Conservation (phyloP, 495 filamentous ascomycete species). For the Neurospora sp. region DNA sequence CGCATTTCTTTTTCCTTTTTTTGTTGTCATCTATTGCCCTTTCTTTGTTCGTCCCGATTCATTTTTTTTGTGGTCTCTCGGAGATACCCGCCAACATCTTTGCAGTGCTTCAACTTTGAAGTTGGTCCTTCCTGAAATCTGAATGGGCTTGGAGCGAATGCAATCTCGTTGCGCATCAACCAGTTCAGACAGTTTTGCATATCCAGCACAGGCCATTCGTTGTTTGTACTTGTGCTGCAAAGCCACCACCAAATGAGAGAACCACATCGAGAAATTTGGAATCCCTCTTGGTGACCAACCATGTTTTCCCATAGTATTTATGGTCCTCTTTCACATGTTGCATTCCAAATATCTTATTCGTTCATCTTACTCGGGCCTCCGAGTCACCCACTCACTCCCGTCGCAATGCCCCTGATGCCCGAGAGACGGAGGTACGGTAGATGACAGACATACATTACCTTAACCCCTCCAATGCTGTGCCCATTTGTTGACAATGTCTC, state of each 20-base stretch:
- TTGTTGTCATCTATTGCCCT: not conserved
- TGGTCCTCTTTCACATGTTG: not conserved
- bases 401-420: too few relatives aligned
- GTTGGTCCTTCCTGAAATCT: not conserved
- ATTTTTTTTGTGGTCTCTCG: not conserved
- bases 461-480: not conserved
- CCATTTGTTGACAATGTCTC: not conserved
- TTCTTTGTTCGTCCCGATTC: not conserved
- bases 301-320: not conserved
- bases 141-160: not conserved
- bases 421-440: not conserved
- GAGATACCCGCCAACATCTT: not conserved
- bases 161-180: not conserved
- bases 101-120: not conserved
- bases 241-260: not conserved
- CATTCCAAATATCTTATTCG: not conserved
- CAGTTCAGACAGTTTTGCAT: not conserved
- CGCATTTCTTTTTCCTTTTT: slow-evolving; percentile 18
- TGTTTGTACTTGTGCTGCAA: not conserved
- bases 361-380: not conserved
- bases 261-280: not conserved
- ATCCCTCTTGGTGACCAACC: not conserved
- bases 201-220: not conserved
- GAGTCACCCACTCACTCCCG: not conserved
- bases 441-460: not conserved